Evolutionary conservation across 2,329 filamentous ascomycete species (phyloP), one percentile per base, ranked within the genome.

Genomic region (Colletotrichum cuscutae): DNA sequence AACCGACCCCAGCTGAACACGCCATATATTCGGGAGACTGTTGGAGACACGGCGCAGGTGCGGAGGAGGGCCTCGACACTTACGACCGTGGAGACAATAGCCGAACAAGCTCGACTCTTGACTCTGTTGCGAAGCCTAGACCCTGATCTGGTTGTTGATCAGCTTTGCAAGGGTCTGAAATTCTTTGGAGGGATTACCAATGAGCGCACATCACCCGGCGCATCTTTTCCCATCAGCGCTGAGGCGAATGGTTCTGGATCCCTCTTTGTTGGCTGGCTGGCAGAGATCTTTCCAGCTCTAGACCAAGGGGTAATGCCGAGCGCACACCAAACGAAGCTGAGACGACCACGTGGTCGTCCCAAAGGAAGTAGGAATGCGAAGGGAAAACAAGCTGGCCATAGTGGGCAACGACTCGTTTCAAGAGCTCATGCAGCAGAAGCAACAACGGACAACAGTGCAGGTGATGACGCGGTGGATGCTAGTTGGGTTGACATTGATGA

Each of bases 161-260:
- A 91, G 76, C 82, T 92, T 42, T 91, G 89, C 77, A 91, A 88
- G 76, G 90, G 89, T 2, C 78, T 92, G 66, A 86, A 88, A n/a
- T 91, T 90, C 76, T 92, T 92, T 79, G 90, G 90, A 8, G 89
- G 90, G 30, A 85, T 89, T 58, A 88, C 89, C 49, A 87, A 86
- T 32, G 87, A 86, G 5, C 87, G 87, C 8, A 86, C 89, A n/a
- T 84, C 86, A 0, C 79, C 84, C 32, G 83, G 87, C 74, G 85
- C 82, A 19, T 81, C 80, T 2, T 92, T 91, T 65, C 90, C 90
- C 1, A 82, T 84, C 30, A 92, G 90, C 75, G 86, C 84, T 11
- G 84, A 86, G 59, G 84, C 84, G 13, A 91, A 91, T 77, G 90
- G 90, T 3, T 82, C 86, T 1, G 90, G 90, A 1, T 85, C 86